Evolutionary conservation across 192 early-diverging fungal genomes (phyloP), one percentile per base, ranked within the genome.

Genomic region (Phlyctochytrium bullatum): DNA sequence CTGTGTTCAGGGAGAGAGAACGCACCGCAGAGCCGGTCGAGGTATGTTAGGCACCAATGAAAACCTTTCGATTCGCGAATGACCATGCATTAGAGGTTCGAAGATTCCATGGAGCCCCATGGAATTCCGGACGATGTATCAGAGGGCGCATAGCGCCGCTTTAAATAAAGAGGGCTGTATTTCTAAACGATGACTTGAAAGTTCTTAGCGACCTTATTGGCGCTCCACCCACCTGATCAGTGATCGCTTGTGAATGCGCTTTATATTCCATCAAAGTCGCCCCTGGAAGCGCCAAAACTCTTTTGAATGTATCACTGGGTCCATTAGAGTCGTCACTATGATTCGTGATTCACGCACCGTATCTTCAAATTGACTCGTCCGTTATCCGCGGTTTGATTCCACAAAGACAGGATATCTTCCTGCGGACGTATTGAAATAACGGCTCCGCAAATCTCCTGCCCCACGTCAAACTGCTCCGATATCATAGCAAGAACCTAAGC

Each of bases 211-310:
- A n/a, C n/a, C n/a, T n/a, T n/a, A n/a, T n/a, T n/a, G n/a, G n/a
- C n/a, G n/a, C n/a, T 47, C 20, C 40, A 20, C 40, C 6, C 6
- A 47, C 40, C 69, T 90, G 89, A 71, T 93, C 91, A 71, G 86
- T 90, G 71, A 51, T 90, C 85, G 75, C 90, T 88, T 62, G 90
- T 89, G 62, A 62, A 74, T 98, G 94, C 3, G 92, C 90, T 83
- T 98, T 98, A 77, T 98, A 98, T 65, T 98, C 94, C 85, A 98
- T 91, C 31, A 91, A 80, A 53, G 90, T 91, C 34, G 93, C 92
- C 23, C 84, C 61, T 1, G 96, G 96, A n/a, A 98, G 75, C 50
- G 86, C 88, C 69, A 98, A 76, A 14, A 92, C 84, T 35, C 82
- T 75, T 73, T 95, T 98, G 78, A 98, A 85, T 20, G 90, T 90